These are phyloP conservation scores for Penicillium salamii DNA, from an alignment of 495 filamentous ascomycete genomes.

Conservation along the genomic window DNA sequence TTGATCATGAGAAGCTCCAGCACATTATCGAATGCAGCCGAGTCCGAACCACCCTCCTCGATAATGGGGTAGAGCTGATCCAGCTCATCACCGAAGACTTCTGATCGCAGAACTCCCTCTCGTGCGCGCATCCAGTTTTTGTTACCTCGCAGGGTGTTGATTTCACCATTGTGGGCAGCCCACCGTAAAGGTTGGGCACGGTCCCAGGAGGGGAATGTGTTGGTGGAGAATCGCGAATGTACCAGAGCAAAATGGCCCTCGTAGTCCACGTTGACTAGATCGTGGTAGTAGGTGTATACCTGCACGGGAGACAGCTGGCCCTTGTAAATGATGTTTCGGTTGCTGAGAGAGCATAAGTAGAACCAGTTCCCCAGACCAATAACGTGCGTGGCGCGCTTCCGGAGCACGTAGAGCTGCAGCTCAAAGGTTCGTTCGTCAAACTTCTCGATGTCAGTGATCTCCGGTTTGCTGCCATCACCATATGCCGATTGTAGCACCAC, in stretches of 20 bases:
- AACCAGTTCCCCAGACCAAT: slow-evolving; percentile 99
- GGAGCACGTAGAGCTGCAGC: slow-evolving; percentile 87
- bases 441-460: slow-evolving; percentile 68
- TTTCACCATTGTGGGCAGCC: slow-evolving; percentile 99
- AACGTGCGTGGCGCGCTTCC: slow-evolving; percentile 91
- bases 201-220: slow-evolving; percentile 99
- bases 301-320: slow-evolving; percentile 93
- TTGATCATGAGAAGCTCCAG: slow-evolving; percentile 95
- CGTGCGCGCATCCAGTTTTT: slow-evolving; percentile 99
- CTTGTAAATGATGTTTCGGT: slow-evolving; percentile 99
- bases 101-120: slow-evolving; percentile 92
- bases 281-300: slow-evolving; percentile 99
- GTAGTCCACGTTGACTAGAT: slow-evolving; percentile 95
- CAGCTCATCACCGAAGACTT: slow-evolving; percentile 90
- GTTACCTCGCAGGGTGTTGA: slow-evolving; percentile 97
- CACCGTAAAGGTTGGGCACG: slow-evolving; percentile 94
- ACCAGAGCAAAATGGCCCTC: slow-evolving; percentile 97
- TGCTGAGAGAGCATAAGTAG: slow-evolving; percentile 95
- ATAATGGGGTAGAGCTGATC: slow-evolving; percentile 92
- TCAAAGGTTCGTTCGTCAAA: slow-evolving; percentile 90
- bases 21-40: slow-evolving; percentile 97
- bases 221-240: slow-evolving; percentile 97
- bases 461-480: slow-evolving; percentile 79
- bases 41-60: slow-evolving; percentile 97
- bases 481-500: slow-evolving; percentile 86